Conservation (phyloP, 306 rosid species). For the Ochetophila trinervis region DNA sequence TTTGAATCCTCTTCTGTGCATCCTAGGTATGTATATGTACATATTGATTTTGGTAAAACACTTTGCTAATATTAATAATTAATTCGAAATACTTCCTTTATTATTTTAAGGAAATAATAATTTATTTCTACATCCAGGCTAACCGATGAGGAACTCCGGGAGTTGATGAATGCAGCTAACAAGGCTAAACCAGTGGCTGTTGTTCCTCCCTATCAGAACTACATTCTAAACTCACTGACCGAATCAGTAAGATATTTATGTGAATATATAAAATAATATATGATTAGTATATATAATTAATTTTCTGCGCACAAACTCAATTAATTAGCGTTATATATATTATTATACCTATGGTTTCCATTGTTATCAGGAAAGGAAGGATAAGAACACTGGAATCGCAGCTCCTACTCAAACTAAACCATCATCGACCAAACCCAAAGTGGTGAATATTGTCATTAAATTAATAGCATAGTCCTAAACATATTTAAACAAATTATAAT, state of each 20-base stretch:
- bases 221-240: background rate
- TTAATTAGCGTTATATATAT: background rate
- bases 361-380: conserved; percentile 8
- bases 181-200: too few relatives aligned
- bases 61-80: too few relatives aligned
- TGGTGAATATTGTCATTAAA: background rate
- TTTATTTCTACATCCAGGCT: background rate
- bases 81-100: too few relatives aligned
- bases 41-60: too few relatives aligned
- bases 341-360: background rate
- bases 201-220: too few relatives aligned
- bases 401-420: background rate
- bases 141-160: conserved; percentile 8
- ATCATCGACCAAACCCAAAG: background rate
- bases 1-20: background rate
- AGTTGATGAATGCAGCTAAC: background rate
- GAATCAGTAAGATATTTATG: conserved; percentile 18
- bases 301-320: background rate
- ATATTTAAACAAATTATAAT: too few relatives aligned
- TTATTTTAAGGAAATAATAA: too few relatives aligned
- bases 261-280: too few relatives aligned
- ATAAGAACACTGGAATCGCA: background rate
- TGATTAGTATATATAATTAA: background rate
- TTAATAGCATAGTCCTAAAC: background rate
- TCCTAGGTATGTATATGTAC: background rate